Percentiles rank a stretch among this genome's conserved stretches.
These are phyloP conservation scores for Hortaea sp. DNA, from an alignment of 2,329 filamentous ascomycete species.

Conservation along the genomic window DNA sequence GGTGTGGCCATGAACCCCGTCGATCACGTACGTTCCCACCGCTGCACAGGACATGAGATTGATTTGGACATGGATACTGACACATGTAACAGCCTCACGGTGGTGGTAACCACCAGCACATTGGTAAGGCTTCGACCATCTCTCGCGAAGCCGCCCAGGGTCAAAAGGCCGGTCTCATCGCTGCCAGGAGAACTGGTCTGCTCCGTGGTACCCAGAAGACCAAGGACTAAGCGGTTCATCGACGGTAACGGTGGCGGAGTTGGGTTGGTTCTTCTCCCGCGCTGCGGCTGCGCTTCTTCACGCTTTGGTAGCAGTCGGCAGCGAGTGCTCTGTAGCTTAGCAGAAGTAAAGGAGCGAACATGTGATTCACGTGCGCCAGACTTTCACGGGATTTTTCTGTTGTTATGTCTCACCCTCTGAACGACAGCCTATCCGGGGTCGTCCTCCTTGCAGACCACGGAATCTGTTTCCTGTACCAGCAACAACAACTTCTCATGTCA, in stretches of 20 bases:
- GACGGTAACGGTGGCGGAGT: conserved; percentile 17
- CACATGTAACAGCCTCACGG: conserved; percentile 36
- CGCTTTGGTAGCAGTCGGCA: conserved; percentile 7
- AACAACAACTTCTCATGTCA: too few species aligned
- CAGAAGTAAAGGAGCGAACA: conserved; percentile 3
- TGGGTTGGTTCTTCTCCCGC: conserved; percentile 18
- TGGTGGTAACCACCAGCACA: conserved; percentile 99
- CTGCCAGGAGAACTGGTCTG: conserved; percentile 98
- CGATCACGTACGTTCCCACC: conserved; percentile 59
- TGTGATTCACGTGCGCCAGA: not conserved
- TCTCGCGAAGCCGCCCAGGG: conserved; percentile 93
- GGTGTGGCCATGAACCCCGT: conserved; percentile 99
- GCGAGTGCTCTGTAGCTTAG: conserved; percentile 16
- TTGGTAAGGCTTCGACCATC: conserved; percentile 99
- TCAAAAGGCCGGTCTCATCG: conserved; percentile 99
- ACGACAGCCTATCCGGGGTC: too few species aligned
- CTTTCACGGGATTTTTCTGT: not conserved
- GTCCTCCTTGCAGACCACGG: too few species aligned
- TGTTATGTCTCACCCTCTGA: too few species aligned
- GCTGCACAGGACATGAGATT: not conserved
- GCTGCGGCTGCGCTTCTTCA: conserved; percentile 10
- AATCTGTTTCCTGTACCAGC: too few species aligned
- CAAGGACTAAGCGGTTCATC: conserved; percentile 57
- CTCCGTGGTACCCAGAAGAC: conserved; percentile 99
- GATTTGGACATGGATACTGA: conserved; percentile 14